Conservation (phyloP, 2,329 filamentous ascomycete genomes). For the Fusarium sp. region DNA sequence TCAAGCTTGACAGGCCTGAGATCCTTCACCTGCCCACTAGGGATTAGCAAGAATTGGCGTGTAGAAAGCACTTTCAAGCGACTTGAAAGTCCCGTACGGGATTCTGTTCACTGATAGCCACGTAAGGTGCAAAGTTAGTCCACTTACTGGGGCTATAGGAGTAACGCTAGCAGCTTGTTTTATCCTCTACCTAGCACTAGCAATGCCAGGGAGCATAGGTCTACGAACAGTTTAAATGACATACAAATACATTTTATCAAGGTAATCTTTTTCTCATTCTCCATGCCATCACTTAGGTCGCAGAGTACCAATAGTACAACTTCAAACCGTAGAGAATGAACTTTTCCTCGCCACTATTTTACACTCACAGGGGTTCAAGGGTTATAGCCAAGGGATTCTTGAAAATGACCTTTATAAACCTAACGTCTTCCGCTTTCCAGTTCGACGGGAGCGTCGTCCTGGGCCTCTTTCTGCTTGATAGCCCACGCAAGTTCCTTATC, state of each 20-base stretch:
- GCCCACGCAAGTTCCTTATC: conserved; percentile 32
- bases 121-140: fast-evolving
- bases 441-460: neutral
- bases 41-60: neutral
- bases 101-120: fast-evolving
- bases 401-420: fast-evolving
- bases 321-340: neutral
- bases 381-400: neutral
- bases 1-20: fast-evolving
- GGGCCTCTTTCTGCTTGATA: conserved; percentile 16
- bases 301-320: neutral
- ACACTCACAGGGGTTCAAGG: neutral
- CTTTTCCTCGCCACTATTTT: neutral
- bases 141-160: neutral
- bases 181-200: too few relatives aligned
- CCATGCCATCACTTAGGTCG: fast-evolving
- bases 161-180: fast-evolving
- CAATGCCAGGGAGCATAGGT: too few relatives aligned
- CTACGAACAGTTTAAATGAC: too few relatives aligned
- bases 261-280: neutral
- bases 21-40: neutral
- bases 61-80: fast-evolving
- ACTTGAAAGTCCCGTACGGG: neutral
- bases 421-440: conserved; percentile 3
- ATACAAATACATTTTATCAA: neutral